These are phyloP conservation scores for Nicotiana rustica DNA, from an alignment of 305 asterid species.

Conservation along the genomic window DNA sequence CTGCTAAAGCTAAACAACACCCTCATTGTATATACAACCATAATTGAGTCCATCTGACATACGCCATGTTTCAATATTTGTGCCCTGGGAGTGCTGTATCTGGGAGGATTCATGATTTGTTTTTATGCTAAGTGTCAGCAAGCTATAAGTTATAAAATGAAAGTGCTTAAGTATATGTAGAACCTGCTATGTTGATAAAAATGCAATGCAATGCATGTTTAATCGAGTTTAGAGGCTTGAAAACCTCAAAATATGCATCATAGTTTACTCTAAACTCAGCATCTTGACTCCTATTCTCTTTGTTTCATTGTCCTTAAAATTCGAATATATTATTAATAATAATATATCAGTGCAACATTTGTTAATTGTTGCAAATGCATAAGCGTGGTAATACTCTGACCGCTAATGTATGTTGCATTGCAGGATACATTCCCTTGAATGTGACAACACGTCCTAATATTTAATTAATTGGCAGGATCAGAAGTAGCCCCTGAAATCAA, in stretches of 20 bases:
- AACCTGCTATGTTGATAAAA: background rate
- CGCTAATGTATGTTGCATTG: slow-evolving; percentile 59
- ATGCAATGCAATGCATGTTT: background rate
- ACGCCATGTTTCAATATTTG: background rate
- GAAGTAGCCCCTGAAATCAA: slow-evolving; percentile 46
- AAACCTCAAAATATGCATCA: background rate
- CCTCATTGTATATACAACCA: background rate
- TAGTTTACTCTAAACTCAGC: background rate
- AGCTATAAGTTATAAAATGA: background rate
- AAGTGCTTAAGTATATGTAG: background rate
- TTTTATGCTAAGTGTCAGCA: background rate
- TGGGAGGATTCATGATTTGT: background rate
- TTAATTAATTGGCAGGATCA: slow-evolving; percentile 89
- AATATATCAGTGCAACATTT: slow-evolving; percentile 22
- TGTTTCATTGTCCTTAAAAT: background rate
- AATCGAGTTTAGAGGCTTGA: background rate
- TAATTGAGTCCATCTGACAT: background rate
- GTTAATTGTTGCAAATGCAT: slow-evolving; percentile 39
- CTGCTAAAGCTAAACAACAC: background rate
- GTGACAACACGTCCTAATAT: slow-evolving; percentile 81
- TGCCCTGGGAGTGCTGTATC: background rate
- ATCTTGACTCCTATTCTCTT: background rate
- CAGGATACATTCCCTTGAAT: slow-evolving; percentile 77
- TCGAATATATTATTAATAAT: background rate
- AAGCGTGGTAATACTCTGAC: slow-evolving; percentile 43